Percentiles rank a stretch among this genome's conserved stretches.
These are phyloP conservation scores for Cyclotella cryptica DNA, from an alignment of 108 stramenopile species.

Conservation along the genomic window DNA sequence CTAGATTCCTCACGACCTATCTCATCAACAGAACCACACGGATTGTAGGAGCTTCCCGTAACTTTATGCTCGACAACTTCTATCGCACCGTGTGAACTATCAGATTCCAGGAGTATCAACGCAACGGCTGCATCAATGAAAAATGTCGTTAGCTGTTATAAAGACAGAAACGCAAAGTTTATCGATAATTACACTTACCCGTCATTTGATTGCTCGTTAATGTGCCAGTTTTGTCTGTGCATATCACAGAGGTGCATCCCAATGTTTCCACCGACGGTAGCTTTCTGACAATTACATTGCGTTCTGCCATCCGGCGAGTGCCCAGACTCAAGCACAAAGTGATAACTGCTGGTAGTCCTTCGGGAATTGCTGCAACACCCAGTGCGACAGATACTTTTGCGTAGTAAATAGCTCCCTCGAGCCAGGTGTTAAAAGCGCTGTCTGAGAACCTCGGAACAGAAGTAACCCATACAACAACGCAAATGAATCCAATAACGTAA, in stretches of 20 bases:
- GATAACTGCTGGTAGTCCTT: constrained; percentile 97
- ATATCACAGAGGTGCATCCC: constrained; percentile 93
- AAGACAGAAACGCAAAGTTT: background rate
- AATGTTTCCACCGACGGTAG: constrained; percentile 97
- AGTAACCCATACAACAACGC: constrained; percentile 85
- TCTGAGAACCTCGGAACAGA: constrained; percentile 85
- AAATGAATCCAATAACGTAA: constrained; percentile 89
- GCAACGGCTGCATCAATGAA: constrained; percentile 29
- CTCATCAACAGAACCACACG: constrained; percentile 67
- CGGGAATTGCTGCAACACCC: constrained; percentile 98
- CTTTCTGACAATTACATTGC: constrained; percentile 85
- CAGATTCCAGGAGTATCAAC: constrained; percentile 59
- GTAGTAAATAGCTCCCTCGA: constrained; percentile 89
- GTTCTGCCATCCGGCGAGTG: constrained; percentile 90
- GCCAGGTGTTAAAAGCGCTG: constrained; percentile 66
- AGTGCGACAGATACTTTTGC: constrained; percentile 98
- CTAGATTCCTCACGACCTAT: constrained; percentile 55
- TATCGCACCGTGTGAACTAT: background rate
- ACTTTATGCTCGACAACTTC: constrained; percentile 64
- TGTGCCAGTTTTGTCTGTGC: constrained; percentile 94
- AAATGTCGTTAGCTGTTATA: background rate
- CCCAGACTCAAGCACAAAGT: constrained; percentile 97
- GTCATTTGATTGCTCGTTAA: constrained; percentile 98
- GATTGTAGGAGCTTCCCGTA: constrained; percentile 73
- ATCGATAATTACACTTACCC: constrained; percentile 32